phyloP scores from a whole-genome alignment of 371 early-diverging fungal genomes.

The Smittium culicis region DNA sequence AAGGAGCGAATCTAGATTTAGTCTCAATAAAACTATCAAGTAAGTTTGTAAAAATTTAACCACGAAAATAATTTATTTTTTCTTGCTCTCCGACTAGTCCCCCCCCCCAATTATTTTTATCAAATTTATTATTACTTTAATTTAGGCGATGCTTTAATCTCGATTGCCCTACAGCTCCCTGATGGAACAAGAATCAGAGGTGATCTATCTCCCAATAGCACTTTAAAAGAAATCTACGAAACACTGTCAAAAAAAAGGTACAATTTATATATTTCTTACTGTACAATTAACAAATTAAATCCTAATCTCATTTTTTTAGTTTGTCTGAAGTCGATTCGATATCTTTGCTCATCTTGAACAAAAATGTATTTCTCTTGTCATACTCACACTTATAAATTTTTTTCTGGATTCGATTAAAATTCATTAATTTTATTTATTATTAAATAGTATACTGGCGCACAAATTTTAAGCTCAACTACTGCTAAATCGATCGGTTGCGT shows the following conservation, averaged over 20 bases:
- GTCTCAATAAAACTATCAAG: no score
- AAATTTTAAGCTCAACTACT: neutral
- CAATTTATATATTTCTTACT: no score
- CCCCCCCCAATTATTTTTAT: neutral
- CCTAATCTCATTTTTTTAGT: no score
- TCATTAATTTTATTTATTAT: no score
- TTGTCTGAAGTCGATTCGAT: neutral
- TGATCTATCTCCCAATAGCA: neutral
- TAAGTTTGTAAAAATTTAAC: no score
- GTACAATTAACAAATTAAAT: no score
- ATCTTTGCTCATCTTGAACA: neutral
- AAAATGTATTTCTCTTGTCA: neutral
- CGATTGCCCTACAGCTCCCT: neutral
- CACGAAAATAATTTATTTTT: no score
- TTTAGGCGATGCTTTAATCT: neutral
- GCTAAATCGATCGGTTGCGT: neutral
- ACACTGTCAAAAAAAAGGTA: no score
- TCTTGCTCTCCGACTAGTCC: neutral
- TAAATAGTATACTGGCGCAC: no score
- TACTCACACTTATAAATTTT: no score
- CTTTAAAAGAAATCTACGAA: neutral
- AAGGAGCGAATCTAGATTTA: slow-evolving; percentile 39
- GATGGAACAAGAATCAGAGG: neutral
- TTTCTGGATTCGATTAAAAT: no score
- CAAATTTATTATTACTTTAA: neutral